Conservation (phyloP, 2,329 filamentous ascomycete species). For the Cercospora berteroae region DNA sequence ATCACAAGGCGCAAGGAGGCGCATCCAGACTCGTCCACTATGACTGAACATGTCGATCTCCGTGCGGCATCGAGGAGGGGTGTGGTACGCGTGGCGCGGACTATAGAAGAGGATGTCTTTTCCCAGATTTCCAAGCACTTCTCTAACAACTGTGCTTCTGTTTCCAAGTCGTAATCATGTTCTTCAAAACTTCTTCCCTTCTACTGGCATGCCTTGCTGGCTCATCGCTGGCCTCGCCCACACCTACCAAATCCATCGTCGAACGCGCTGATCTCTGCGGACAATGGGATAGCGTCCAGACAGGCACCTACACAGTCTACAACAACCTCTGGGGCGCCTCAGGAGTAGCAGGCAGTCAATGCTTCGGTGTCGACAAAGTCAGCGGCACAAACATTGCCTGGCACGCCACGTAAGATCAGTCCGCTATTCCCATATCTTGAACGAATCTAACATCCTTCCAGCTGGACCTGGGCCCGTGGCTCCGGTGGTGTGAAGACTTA, state of each 20-base stretch:
- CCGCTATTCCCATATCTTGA: not conserved
- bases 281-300: slow-evolving; percentile 11
- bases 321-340: slow-evolving; percentile 26
- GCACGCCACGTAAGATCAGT: slow-evolving; percentile 21
- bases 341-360: slow-evolving; percentile 23
- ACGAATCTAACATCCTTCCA: not conserved
- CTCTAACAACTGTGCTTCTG: not conserved
- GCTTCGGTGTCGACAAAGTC: slow-evolving; percentile 24
- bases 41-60: not conserved
- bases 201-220: not conserved
- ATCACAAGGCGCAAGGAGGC: not conserved
- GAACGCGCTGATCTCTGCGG: slow-evolving; percentile 11
- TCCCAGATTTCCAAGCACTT: not conserved
- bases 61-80: not conserved
- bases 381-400: slow-evolving; percentile 22
- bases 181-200: not conserved
- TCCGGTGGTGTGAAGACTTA: slow-evolving; percentile 42
- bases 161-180: not conserved
- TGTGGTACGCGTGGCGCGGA: not conserved
- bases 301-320: slow-evolving; percentile 23
- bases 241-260: slow-evolving; percentile 8
- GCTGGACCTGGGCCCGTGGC: slow-evolving; percentile 29
- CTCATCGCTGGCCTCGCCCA: not conserved
- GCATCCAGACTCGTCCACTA: not conserved
- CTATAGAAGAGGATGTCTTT: not conserved